A percentile compares a stretch with the other conserved stretches of the same genome.
These are phyloP conservation scores for Colletotrichum lentis DNA, from an alignment of 2,329 filamentous ascomycete species.

Conservation along the genomic window DNA sequence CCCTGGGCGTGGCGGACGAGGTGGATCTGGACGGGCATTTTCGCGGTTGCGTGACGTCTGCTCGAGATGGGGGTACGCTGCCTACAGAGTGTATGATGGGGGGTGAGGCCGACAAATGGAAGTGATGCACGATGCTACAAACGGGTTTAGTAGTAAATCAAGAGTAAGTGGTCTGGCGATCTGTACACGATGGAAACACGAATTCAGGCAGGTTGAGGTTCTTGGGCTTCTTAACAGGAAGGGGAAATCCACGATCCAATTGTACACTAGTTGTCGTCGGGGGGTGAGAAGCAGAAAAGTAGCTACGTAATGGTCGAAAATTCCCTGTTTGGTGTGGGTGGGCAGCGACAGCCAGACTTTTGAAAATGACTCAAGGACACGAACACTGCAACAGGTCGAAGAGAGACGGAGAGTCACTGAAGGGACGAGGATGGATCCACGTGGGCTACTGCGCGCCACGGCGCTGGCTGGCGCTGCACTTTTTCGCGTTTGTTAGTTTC, in stretches of 20 bases:
- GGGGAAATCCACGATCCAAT: constrained; percentile 11
- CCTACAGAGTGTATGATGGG: background rate
- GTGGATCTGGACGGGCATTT: constrained; percentile 66
- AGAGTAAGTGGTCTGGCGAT: background rate
- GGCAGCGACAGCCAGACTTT: background rate
- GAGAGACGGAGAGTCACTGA: background rate
- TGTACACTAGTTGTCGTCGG: background rate
- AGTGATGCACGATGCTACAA: background rate
- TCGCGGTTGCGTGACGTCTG: constrained; percentile 6
- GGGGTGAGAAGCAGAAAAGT: background rate
- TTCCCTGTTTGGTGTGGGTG: constrained; percentile 22
- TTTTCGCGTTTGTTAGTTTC: background rate
- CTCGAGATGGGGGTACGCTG: background rate
- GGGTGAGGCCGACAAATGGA: background rate
- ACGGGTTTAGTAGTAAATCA: background rate
- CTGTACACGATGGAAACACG: background rate
- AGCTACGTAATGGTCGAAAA: constrained; percentile 22
- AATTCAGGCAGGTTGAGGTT: background rate
- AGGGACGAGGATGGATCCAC: constrained; percentile 1
- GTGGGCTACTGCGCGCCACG: background rate
- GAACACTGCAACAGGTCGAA: background rate
- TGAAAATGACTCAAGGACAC: constrained; percentile 4
- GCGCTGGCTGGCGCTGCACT: background rate
- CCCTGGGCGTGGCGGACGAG: constrained; percentile 80
- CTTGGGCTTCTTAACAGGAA: background rate